phyloP scores from a whole-genome alignment of 257 asterid genomes.

The Solanum megistacrolobum region DNA sequence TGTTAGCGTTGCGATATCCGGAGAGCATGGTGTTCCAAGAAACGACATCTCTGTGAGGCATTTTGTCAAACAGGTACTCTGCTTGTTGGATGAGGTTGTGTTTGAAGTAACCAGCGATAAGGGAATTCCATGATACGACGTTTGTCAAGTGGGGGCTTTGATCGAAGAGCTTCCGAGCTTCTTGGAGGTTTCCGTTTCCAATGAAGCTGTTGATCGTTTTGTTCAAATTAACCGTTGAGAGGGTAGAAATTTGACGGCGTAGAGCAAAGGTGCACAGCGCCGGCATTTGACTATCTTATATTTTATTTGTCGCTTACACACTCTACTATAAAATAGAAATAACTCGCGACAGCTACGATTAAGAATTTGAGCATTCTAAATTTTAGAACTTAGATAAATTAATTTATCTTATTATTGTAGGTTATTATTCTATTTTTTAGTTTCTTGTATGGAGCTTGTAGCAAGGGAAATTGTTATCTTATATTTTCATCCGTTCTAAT shows the following conservation, averaged over 20 bases:
- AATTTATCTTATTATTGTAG: too few species aligned
- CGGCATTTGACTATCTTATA: neutral
- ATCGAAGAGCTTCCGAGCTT: neutral
- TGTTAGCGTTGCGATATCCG: conserved; percentile 2
- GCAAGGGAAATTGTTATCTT: too few species aligned
- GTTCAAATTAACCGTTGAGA: neutral
- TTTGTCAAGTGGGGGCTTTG: neutral
- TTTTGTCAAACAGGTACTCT: conserved; percentile 20
- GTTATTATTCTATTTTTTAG: too few species aligned
- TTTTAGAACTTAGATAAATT: too few species aligned
- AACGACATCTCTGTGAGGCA: conserved; percentile 36
- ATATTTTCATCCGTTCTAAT: too few species aligned
- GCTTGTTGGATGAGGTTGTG: conserved; percentile 34
- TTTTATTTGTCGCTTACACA: too few species aligned
- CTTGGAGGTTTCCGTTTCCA: neutral
- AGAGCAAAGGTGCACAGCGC: neutral
- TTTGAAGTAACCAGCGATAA: conserved; percentile 48
- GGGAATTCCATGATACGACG: conserved; percentile 64
- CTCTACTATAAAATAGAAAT: too few species aligned
- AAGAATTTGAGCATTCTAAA: too few species aligned
- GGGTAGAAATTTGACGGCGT: neutral
- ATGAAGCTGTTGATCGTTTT: neutral
- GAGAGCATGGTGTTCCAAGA: conserved; percentile 23
- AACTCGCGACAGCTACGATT: fast-evolving
- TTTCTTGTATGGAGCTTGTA: too few species aligned